Evolutionary conservation across 2,329 filamentous ascomycete species (phyloP).

Genomic region (Emmonsiellopsis sp.): DNA sequence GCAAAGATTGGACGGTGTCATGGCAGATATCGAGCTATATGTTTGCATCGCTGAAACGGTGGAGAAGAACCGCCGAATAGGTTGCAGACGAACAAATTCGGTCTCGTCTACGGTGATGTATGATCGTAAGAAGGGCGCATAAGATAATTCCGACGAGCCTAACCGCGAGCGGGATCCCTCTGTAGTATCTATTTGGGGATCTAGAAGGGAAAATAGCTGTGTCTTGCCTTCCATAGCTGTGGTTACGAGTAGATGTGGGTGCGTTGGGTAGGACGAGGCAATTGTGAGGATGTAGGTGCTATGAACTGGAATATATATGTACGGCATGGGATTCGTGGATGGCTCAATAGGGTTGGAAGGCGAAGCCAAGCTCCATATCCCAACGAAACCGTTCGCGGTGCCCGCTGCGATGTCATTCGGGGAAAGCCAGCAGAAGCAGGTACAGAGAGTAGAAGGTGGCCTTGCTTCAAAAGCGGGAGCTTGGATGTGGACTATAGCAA

Average conservation of each 20-base stretch:
- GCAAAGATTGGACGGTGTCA: slow-evolving; percentile 28
- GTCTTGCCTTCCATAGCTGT: slow-evolving; percentile 47
- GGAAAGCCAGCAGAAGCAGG: slow-evolving; percentile 49
- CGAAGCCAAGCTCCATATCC: slow-evolving; percentile 40
- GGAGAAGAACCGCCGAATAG: slow-evolving; percentile 45
- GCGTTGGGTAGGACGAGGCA: slow-evolving; percentile 42
- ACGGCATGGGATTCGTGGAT: slow-evolving; percentile 18
- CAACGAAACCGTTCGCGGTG: slow-evolving; percentile 48
- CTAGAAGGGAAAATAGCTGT: slow-evolving; percentile 45
- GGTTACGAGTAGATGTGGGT: slow-evolving; percentile 43
- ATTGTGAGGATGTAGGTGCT: slow-evolving; percentile 30
- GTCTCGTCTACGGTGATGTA: slow-evolving; percentile 48
- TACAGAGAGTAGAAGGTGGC: slow-evolving; percentile 45
- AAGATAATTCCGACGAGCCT: slow-evolving; percentile 39
- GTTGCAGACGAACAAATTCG: slow-evolving; percentile 39
- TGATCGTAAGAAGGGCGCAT: slow-evolving; percentile 46
- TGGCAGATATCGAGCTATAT: slow-evolving; percentile 23
- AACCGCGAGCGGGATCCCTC: slow-evolving; percentile 41
- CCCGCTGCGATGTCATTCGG: slow-evolving; percentile 45
- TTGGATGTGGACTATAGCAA: slow-evolving; percentile 30
- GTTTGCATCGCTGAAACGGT: slow-evolving; percentile 41
- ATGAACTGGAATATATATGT: slow-evolving; percentile 28
- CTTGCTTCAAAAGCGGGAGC: slow-evolving; percentile 41
- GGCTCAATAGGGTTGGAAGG: slow-evolving; percentile 6
- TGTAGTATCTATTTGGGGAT: slow-evolving; percentile 35